These are phyloP conservation scores for Clonostachys solani DNA, from an alignment of 2,329 filamentous ascomycete genomes.

Conservation along the genomic window DNA sequence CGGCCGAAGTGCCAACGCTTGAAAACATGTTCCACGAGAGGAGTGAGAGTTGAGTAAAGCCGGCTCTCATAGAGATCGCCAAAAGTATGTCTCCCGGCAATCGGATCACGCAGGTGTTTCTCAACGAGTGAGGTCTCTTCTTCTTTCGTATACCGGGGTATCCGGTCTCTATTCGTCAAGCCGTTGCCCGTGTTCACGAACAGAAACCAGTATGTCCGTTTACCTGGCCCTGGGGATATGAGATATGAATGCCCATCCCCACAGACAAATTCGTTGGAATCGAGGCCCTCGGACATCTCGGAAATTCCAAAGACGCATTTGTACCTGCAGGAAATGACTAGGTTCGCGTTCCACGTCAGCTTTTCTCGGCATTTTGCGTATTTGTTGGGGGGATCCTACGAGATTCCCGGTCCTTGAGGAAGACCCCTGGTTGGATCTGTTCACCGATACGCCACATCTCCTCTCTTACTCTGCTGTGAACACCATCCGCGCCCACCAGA, in stretches of 20 bases:
- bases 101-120: slow-evolving; percentile 9
- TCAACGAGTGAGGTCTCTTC: slow-evolving; percentile 19
- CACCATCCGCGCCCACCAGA: slow-evolving; percentile 55
- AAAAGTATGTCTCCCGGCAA: slow-evolving; percentile 16
- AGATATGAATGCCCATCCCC: slow-evolving; percentile 7
- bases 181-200: slow-evolving; percentile 10
- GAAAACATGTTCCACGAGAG: slow-evolving; percentile 22
- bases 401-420: slow-evolving; percentile 8
- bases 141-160: slow-evolving; percentile 22
- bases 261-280: slow-evolving; percentile 29
- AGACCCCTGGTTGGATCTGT: slow-evolving; percentile 8
- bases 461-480: slow-evolving; percentile 36
- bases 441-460: slow-evolving; percentile 13
- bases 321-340: slow-evolving; percentile 14
- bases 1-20: slow-evolving; percentile 23
- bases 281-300: slow-evolving; percentile 14
- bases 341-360: neutral
- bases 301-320: slow-evolving; percentile 31
- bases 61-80: slow-evolving; percentile 18
- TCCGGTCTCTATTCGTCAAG: slow-evolving; percentile 16
- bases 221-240: neutral
- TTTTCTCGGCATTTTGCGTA: neutral
- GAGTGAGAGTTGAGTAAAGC: slow-evolving; percentile 18
- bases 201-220: neutral
- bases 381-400: neutral